phyloP scores from a whole-genome alignment of 176 grass and related monocot genomes.

The Guadua angustifolia region DNA sequence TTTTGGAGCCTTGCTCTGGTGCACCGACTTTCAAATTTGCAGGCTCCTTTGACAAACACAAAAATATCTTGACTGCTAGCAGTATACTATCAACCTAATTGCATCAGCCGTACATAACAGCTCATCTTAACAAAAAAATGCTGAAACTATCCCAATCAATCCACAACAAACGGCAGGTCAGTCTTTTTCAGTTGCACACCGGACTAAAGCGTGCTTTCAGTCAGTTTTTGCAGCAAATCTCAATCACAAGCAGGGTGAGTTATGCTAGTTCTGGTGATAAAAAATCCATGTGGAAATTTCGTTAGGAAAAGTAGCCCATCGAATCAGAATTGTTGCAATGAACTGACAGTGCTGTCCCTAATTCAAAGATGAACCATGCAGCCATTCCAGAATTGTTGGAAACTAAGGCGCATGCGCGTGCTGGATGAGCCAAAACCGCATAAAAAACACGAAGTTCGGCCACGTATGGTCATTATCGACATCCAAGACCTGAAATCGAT shows the following conservation, averaged over 20 bases:
- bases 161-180: neutral
- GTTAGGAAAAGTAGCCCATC: neutral
- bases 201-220: neutral
- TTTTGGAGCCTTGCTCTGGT: constrained; percentile 41
- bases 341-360: neutral
- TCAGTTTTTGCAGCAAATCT: neutral
- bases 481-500: neutral
- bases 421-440: neutral
- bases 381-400: neutral
- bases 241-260: neutral
- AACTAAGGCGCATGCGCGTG: neutral
- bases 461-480: neutral
- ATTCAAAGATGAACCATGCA: neutral
- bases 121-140: neutral
- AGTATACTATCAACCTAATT: neutral
- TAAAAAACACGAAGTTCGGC: neutral
- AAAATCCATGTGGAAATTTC: neutral
- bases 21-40: constrained; percentile 30
- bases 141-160: neutral
- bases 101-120: neutral
- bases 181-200: neutral
- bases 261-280: neutral
- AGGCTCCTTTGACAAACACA: constrained; percentile 36
- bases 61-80: neutral
- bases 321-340: neutral